Percentiles rank a stretch among this genome's conserved stretches.
Conservation (phyloP, 2,329 filamentous ascomycete genomes). For the Diaporthe destruens region DNA sequence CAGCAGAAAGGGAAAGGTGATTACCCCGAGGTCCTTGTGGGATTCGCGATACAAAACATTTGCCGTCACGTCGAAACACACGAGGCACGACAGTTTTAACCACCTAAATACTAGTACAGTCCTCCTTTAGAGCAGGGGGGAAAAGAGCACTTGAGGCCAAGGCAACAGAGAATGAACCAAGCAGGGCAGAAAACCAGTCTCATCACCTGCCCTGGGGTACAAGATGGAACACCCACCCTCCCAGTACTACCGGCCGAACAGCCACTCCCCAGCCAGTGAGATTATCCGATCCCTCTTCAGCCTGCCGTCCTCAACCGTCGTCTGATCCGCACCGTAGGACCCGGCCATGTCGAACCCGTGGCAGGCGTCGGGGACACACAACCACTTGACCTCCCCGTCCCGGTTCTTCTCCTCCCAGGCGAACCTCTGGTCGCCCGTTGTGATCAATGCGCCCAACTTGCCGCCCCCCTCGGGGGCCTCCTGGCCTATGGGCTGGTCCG, state of each 20-base stretch:
- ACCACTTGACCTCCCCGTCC: conserved; percentile 47
- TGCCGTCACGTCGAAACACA: no score
- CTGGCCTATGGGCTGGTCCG: conserved; percentile 49
- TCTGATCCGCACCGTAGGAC: conserved; percentile 43
- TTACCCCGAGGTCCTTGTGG: no score
- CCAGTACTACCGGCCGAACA: conserved; percentile 35
- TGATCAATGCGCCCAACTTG: conserved; percentile 43
- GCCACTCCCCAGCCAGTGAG: conserved; percentile 35
- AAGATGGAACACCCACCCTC: no score
- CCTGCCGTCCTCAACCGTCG: conserved; percentile 44
- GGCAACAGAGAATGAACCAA: neutral
- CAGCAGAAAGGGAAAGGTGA: neutral
- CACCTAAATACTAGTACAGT: no score
- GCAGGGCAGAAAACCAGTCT: neutral
- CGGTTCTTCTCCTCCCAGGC: conserved; percentile 46
- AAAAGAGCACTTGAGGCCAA: neutral
- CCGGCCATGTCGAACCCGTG: conserved; percentile 50
- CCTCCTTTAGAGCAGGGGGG: neutral
- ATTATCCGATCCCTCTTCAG: conserved; percentile 45
- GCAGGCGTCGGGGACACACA: conserved; percentile 49
- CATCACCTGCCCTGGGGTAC: neutral
- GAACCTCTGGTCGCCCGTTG: conserved; percentile 49
- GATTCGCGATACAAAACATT: neutral
- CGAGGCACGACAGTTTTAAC: neutral
- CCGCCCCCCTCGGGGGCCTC: conserved; percentile 44